phyloP scores from a whole-genome alignment of 495 filamentous ascomycete genomes.

The Aspergillus asperescens region DNA sequence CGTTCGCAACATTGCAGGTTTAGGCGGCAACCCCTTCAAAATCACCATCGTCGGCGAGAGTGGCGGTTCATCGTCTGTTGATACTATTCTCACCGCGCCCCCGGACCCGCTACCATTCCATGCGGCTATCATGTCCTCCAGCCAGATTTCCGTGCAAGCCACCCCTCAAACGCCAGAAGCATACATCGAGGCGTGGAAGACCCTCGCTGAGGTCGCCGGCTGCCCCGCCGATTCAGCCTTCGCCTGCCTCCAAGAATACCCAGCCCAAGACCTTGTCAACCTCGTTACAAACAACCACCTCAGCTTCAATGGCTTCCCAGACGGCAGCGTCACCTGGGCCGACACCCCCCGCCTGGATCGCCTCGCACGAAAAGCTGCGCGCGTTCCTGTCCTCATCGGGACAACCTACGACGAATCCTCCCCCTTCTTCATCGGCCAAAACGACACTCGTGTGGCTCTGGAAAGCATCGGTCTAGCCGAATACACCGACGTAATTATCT shows the following conservation, averaged over 20 bases:
- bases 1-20: constrained; percentile 25
- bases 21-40: constrained; percentile 29
- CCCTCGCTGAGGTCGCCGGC: constrained; percentile 9
- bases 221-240: constrained; percentile 7
- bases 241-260: not conserved
- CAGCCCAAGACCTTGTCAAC: constrained; percentile 2
- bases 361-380: constrained; percentile 4
- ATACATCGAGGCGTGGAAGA: constrained; percentile 10
- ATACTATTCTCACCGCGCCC: not conserved
- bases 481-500: not conserved
- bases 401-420: constrained; percentile 21
- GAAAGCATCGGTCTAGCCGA: not conserved
- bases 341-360: constrained; percentile 9
- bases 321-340: constrained; percentile 5
- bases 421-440: constrained; percentile 7
- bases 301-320: not conserved
- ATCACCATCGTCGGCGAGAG: constrained; percentile 19
- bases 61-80: constrained; percentile 4
- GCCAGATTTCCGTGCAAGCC: constrained; percentile 8
- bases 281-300: not conserved
- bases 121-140: constrained; percentile 16
- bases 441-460: constrained; percentile 6
- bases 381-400: constrained; percentile 21
- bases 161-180: not conserved
- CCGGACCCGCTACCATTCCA: not conserved